phyloP scores from a whole-genome alignment of 352 stramenopile genomes.

The Phytophthora quininea region DNA sequence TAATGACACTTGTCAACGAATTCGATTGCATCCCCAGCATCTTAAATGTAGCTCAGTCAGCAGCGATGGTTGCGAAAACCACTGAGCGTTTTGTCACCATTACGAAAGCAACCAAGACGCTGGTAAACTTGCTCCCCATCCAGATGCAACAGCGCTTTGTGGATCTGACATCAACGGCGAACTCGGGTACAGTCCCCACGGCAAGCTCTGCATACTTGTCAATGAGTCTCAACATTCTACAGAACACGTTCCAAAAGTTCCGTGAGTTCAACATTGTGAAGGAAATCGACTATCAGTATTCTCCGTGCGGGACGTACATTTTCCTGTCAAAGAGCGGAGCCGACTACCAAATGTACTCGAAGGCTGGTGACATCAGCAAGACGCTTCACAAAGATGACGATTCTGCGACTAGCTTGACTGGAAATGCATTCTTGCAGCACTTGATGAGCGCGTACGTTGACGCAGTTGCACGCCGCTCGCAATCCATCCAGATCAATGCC shows the following conservation, averaged over 20 bases:
- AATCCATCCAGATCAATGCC: conserved; percentile 80
- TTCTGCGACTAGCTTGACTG: conserved; percentile 58
- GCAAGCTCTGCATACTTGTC: conserved; percentile 76
- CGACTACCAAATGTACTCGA: conserved; percentile 57
- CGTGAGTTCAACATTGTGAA: conserved; percentile 80
- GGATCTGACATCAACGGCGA: conserved; percentile 33
- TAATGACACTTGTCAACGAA: conserved; percentile 87
- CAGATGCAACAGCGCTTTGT: conserved; percentile 78
- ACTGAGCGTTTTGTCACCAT: too few relatives aligned
- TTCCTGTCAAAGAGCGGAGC: conserved; percentile 68
- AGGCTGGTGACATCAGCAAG: conserved; percentile 44
- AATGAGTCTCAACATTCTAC: conserved; percentile 81
- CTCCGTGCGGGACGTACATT: conserved; percentile 76
- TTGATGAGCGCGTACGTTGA: conserved; percentile 86
- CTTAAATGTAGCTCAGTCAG: conserved; percentile 80
- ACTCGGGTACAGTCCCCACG: conserved; percentile 32
- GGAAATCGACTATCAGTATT: conserved; percentile 78
- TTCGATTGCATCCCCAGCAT: conserved; percentile 88
- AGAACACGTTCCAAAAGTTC: conserved; percentile 85
- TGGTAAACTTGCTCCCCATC: conserved; percentile 74
- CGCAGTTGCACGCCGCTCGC: conserved; percentile 71
- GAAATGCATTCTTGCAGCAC: conserved; percentile 81
- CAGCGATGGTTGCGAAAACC: conserved; percentile 78
- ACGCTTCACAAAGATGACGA: conserved; percentile 58
- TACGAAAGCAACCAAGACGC: too few relatives aligned